Conservation (phyloP, 2,329 filamentous ascomycete species). For the Colletotrichum navitas region DNA sequence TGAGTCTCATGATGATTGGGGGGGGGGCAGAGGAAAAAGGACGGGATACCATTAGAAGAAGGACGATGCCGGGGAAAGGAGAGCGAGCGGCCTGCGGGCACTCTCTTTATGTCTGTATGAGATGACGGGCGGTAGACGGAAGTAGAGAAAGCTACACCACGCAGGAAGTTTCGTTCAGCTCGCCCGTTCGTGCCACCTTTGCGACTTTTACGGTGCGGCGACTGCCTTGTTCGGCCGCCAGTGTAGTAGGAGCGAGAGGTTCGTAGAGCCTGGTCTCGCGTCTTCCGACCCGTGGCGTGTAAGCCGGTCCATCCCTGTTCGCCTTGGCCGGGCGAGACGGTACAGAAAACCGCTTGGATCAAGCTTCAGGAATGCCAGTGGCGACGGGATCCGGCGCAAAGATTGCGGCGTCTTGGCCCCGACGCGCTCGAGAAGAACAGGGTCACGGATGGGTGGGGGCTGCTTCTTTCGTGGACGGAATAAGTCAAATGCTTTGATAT, state of each 20-base stretch:
- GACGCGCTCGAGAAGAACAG: neutral
- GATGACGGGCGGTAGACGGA: neutral
- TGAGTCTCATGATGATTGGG: neutral
- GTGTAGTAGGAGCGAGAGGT: neutral
- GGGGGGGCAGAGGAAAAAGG: neutral
- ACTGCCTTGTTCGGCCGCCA: neutral
- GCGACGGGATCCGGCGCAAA: neutral
- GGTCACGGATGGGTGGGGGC: fast-evolving
- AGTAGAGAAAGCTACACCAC: neutral
- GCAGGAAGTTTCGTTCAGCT: neutral
- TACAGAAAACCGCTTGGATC: neutral
- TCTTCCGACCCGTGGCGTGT: neutral
- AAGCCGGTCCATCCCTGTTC: neutral
- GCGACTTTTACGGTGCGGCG: neutral
- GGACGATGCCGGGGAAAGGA: neutral
- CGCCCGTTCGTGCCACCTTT: neutral
- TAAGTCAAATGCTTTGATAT: neutral
- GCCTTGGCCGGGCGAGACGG: neutral
- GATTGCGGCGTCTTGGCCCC: neutral
- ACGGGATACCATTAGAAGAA: neutral
- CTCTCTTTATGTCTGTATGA: neutral
- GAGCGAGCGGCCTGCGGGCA: neutral
- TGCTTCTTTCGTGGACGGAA: neutral
- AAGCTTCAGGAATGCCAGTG: neutral
- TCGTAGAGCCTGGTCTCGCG: neutral